phyloP scores from a whole-genome alignment of 2,329 filamentous ascomycete genomes.

The Sporothrix inflata region DNA sequence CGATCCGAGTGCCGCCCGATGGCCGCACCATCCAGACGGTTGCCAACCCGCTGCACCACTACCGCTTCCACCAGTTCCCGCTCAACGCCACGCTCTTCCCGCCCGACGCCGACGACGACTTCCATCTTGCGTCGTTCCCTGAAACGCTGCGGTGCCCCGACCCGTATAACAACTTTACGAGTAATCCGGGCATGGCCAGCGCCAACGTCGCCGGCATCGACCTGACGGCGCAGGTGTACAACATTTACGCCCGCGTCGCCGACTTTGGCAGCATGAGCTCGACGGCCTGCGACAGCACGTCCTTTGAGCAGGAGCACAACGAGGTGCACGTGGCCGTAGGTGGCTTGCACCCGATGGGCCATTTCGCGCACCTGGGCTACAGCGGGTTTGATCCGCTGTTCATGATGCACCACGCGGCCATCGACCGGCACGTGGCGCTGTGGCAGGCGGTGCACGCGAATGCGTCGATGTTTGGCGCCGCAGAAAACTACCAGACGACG shows the following conservation, averaged over 20 bases:
- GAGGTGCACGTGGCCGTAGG: constrained; percentile 44
- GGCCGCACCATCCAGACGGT: constrained; percentile 34
- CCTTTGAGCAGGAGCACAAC: constrained; percentile 47
- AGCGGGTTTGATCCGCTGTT: constrained; percentile 49
- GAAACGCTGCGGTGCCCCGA: constrained; percentile 45
- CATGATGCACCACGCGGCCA: constrained; percentile 55
- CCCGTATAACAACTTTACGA: constrained; percentile 37
- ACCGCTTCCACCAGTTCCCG: constrained; percentile 50
- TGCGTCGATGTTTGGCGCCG: constrained; percentile 40
- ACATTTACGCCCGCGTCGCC: constrained; percentile 42
- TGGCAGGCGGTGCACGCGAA: constrained; percentile 44
- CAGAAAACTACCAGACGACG: constrained; percentile 30
- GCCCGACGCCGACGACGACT: constrained; percentile 33
- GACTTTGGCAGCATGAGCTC: constrained; percentile 46
- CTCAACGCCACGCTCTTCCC: constrained; percentile 37
- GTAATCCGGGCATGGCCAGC: constrained; percentile 48
- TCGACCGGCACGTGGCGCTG: constrained; percentile 59
- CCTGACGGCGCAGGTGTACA: constrained; percentile 49
- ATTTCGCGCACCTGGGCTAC: constrained; percentile 41
- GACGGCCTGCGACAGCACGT: constrained; percentile 41
- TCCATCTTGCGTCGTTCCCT: constrained; percentile 36
- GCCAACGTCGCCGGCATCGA: constrained; percentile 39
- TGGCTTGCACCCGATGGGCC: constrained; percentile 37
- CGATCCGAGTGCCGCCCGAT: constrained; percentile 24
- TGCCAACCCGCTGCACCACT: constrained; percentile 54